Base-by-base conservation (phyloP, 495 filamentous ascomycete species). In the Parachaetomium inaequale region DNA sequence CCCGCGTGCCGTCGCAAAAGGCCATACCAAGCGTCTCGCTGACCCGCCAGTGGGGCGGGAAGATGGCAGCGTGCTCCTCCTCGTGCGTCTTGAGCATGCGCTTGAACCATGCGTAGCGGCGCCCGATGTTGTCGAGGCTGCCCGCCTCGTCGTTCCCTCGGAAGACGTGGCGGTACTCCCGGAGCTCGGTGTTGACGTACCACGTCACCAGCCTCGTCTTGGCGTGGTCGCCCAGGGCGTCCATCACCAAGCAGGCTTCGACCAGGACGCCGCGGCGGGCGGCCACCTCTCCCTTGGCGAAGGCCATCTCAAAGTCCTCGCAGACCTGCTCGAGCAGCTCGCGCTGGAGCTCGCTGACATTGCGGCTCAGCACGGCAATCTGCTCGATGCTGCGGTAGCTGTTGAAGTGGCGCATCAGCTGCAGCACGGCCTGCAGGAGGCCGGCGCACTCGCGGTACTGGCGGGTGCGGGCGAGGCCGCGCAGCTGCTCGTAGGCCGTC, bases 361-460 rank as follows among this genome's bases (percentile, higher is more conserved):
- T 96, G 46, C 91, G 85, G 68, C 90, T 93, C 36, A 98, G 84
- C 4, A 91, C 90, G 19, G 94, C 94, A 66, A 99, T 98, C 79
- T 99, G 94, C 71, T 97, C 93, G 45, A 99, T 97, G 59, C 91
- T 95, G 59, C 95, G 84, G 72, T 98, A 98, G 70, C 91, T 94
- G 74, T 96, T 96, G 84, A 99, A 99, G 77, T 99, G 92, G 59
- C 89, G 89, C 92, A 97, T 96, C 32, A 99, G 86, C 82, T 99
- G 94, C 62, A 98, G 85, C 42, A 99, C 94, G 5, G 95, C 94
- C 74, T 96, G 91, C 57, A 99, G 84, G 55, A 99, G 80, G 69
- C 94, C 92, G 38, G 95, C 91, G 71, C 94, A 99, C 76, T 99
- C 95, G 61, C 91, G 84, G 74, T 99, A 99, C 74, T 99, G 94